Conservation (phyloP, 139 green algal species). For the Nannochloris sp. region DNA sequence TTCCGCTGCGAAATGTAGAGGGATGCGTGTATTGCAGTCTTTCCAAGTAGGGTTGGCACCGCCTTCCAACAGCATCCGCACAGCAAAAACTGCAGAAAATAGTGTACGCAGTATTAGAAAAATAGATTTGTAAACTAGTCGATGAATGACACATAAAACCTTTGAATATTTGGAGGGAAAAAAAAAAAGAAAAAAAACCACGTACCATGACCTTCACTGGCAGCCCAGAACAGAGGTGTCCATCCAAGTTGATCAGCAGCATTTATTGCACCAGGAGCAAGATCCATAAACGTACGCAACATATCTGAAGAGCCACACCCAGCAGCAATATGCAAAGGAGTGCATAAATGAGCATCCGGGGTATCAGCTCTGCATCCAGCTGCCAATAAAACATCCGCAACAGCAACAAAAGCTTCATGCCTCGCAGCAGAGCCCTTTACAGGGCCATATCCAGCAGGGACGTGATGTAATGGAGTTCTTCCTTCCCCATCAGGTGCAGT, state of each 20-base stretch:
- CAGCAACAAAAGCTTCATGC: constrained; percentile 5
- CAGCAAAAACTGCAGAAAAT: constrained; percentile 15
- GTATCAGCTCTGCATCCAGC: constrained; percentile 65
- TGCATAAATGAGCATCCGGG: constrained; percentile 88
- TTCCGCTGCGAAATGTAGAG: constrained; percentile 34
- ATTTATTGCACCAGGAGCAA: neutral
- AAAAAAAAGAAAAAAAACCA: neutral
- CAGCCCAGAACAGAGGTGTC: constrained; percentile 27
- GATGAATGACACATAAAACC: neutral
- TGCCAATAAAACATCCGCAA: constrained; percentile 59
- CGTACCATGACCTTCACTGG: constrained; percentile 19
- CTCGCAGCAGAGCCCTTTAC: neutral
- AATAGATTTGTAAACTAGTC: neutral
- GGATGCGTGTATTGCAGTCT: constrained; percentile 27
- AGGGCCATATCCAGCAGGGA: constrained; percentile 4
- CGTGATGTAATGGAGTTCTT: constrained; percentile 18
- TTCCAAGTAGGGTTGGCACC: constrained; percentile 2
- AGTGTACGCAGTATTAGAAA: constrained; percentile 1
- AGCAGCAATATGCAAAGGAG: constrained; percentile 83
- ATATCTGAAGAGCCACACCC: constrained; percentile 50
- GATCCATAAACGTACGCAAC: constrained; percentile 13
- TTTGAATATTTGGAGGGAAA: constrained; percentile 9
- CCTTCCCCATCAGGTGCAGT: constrained; percentile 1
- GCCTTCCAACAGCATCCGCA: constrained; percentile 8
- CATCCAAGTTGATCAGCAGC: constrained; percentile 6